Evolutionary conservation across 495 filamentous ascomycete genomes (phyloP).

Genomic region (Penicillium manginii): DNA sequence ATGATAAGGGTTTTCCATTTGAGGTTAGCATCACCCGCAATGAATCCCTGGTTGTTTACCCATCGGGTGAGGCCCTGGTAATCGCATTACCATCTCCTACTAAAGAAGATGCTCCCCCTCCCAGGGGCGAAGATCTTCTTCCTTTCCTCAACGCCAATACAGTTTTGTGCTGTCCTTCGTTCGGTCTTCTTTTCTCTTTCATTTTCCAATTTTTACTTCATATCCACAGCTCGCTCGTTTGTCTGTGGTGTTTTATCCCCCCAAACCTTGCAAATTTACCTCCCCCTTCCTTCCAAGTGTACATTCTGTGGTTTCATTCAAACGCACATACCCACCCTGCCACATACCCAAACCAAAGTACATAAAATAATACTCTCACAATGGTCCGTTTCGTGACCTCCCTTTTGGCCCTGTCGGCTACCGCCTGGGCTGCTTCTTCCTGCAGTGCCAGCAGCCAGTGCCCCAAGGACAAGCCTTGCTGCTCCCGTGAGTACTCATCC

Average conservation of each 20-base stretch:
- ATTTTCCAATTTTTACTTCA: slow-evolving; percentile 7
- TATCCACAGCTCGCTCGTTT: slow-evolving; percentile 28
- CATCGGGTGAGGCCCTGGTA: slow-evolving; percentile 2
- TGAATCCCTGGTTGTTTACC: slow-evolving; percentile 9
- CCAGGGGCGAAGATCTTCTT: background rate
- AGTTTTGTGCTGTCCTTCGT: slow-evolving; percentile 12
- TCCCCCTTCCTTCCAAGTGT: slow-evolving; percentile 14
- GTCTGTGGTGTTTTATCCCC: slow-evolving; percentile 18
- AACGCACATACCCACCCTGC: slow-evolving; percentile 14
- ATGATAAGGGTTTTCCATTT: background rate
- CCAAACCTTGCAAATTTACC: background rate
- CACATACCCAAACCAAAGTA: slow-evolving; percentile 15
- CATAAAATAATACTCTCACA: slow-evolving; percentile 28
- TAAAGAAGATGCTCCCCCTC: background rate
- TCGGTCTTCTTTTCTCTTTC: slow-evolving; percentile 18
- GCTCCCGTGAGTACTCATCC: slow-evolving; percentile 75
- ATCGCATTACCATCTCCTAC: slow-evolving; percentile 8
- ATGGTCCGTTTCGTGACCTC: slow-evolving; percentile 43
- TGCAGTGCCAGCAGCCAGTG: slow-evolving; percentile 69
- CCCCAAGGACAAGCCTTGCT: slow-evolving; percentile 79
- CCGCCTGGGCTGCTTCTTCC: slow-evolving; percentile 39
- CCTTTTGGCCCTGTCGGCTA: slow-evolving; percentile 39
- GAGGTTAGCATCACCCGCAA: slow-evolving; percentile 7
- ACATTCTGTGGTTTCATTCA: slow-evolving; percentile 17
- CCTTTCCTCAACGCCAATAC: slow-evolving; percentile 6